phyloP scores from a whole-genome alignment of 805 yeast species.

The Candida palmyrensis region DNA sequence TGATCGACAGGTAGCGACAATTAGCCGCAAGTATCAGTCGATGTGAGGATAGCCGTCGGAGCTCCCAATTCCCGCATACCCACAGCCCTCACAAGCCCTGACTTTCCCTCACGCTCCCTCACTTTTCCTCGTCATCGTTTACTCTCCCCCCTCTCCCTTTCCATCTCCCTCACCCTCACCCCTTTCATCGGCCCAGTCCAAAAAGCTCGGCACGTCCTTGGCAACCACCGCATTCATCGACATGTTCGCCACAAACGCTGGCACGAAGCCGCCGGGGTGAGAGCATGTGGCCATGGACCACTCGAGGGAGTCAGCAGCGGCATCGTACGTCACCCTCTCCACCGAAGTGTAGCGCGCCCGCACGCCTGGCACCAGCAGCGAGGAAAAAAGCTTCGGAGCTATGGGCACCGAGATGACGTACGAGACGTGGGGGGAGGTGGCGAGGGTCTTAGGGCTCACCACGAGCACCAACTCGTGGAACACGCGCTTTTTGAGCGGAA shows the following conservation, averaged over 20 bases:
- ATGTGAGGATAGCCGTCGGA: too few species aligned
- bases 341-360: slow-evolving; percentile 32
- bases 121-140: too few species aligned
- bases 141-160: too few species aligned
- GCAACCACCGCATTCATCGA: slow-evolving; percentile 29
- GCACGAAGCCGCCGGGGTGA: slow-evolving; percentile 35
- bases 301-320: slow-evolving; percentile 12
- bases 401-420: slow-evolving; percentile 30
- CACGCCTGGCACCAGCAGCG: too few species aligned
- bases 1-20: too few species aligned
- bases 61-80: too few species aligned
- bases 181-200: slow-evolving; percentile 21
- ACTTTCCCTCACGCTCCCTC: too few species aligned
- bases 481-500: slow-evolving; percentile 29
- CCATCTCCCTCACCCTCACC: too few species aligned
- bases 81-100: too few species aligned
- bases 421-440: slow-evolving; percentile 13
- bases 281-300: slow-evolving; percentile 40
- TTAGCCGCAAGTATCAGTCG: too few species aligned
- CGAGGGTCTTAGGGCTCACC: slow-evolving; percentile 7
- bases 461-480: slow-evolving; percentile 34
- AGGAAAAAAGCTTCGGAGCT: slow-evolving; percentile 19
- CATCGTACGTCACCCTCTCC: slow-evolving; percentile 22
- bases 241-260: slow-evolving; percentile 27
- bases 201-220: slow-evolving; percentile 36